Evolutionary conservation across 176 grass and related monocot genomes (phyloP).

Genomic region (Oryza rufipogon): DNA sequence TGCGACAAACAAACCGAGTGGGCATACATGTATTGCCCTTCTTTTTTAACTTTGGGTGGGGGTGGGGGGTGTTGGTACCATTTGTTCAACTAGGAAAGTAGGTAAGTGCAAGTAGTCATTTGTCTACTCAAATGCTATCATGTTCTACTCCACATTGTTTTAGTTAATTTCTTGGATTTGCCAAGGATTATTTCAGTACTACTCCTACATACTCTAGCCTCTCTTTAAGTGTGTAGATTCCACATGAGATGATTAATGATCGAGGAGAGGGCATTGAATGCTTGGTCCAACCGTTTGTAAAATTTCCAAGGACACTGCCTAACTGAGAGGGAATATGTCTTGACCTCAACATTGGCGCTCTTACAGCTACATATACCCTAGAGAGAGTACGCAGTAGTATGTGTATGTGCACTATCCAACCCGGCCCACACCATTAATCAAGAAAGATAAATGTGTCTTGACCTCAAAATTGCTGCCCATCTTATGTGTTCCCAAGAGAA

Average conservation of each 20-base stretch:
- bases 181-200: not conserved
- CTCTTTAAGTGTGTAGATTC: slow-evolving; percentile 45
- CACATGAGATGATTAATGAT: slow-evolving; percentile 34
- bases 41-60: too few relatives aligned
- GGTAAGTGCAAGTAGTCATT: not conserved
- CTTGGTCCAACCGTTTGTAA: slow-evolving; percentile 34
- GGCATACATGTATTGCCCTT: too few relatives aligned
- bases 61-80: too few relatives aligned
- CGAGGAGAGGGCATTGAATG: slow-evolving; percentile 54
- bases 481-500: slow-evolving; percentile 56
- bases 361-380: slow-evolving; percentile 59
- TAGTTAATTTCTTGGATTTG: not conserved
- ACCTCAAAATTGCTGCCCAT: slow-evolving; percentile 64
- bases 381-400: slow-evolving; percentile 42
- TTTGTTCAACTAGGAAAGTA: not conserved
- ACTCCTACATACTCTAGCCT: not conserved
- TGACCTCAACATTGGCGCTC: slow-evolving; percentile 58
- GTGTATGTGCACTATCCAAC: slow-evolving; percentile 14
- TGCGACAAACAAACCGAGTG: too few relatives aligned
- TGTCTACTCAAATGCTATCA: not conserved
- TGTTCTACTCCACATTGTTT: not conserved
- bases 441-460: slow-evolving; percentile 58
- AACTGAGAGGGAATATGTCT: slow-evolving; percentile 58
- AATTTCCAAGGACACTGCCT: slow-evolving; percentile 60
- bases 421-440: slow-evolving; percentile 33